Evolutionary conservation across 331 rosid genomes (phyloP).

Genomic region (Rosa hybrid): DNA sequence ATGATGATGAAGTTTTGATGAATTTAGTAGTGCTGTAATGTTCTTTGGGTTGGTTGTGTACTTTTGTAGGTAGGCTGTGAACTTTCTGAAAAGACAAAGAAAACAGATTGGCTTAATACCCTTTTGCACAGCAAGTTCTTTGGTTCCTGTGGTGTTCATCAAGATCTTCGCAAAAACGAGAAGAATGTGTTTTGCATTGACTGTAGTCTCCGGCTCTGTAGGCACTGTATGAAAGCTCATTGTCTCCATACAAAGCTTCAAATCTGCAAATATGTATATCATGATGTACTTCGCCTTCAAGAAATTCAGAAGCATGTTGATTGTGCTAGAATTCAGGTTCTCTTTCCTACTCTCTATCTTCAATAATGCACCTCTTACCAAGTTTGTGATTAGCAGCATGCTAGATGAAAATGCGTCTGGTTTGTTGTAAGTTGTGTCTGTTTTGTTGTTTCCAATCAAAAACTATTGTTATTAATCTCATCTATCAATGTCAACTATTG

Average conservation of each 20-base stretch:
- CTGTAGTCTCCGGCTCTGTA: conserved; percentile 66
- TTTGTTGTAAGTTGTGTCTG: background rate
- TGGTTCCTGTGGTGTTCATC: conserved; percentile 70
- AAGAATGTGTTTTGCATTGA: conserved; percentile 81
- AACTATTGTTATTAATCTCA: background rate
- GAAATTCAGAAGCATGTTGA: conserved; percentile 76
- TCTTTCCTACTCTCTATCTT: conserved; percentile 1
- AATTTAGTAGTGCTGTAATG: background rate
- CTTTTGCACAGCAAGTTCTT: conserved; percentile 60
- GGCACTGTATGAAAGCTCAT: conserved; percentile 75
- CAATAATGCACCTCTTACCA: conserved; percentile 9
- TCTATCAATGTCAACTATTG: background rate
- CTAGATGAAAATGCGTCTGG: background rate
- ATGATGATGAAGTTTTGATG: background rate
- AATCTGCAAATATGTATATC: conserved; percentile 87
- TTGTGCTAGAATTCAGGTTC: conserved; percentile 88
- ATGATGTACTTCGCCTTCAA: conserved; percentile 76
- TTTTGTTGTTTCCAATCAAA: background rate
- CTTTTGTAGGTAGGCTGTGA: conserved; percentile 57
- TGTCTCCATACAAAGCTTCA: conserved; percentile 69
- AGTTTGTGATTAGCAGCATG: conserved; percentile 8
- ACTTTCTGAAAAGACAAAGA: conserved; percentile 38
- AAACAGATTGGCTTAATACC: conserved; percentile 62
- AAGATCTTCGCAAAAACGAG: conserved; percentile 61
- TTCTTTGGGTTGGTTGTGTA: background rate